Percentiles rank a stretch among this genome's conserved stretches.
Conservation (phyloP, 305 asterid species). For the Fraxinus sp. region DNA sequence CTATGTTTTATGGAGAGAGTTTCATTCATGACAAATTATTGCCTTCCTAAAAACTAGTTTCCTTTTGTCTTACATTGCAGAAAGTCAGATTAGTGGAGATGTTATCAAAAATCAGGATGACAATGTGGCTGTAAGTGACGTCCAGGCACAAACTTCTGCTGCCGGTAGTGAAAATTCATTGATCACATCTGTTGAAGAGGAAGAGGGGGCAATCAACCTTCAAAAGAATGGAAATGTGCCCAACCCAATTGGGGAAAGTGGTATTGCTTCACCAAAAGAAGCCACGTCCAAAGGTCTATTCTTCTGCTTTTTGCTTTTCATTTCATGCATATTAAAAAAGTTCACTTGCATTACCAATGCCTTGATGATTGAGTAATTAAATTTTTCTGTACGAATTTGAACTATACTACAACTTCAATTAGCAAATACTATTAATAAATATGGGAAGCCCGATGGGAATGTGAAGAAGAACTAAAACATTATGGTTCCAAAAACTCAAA, state of each 20-base stretch:
- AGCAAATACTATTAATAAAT: background rate
- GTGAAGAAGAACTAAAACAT: background rate
- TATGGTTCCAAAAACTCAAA: background rate
- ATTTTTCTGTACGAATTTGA: conserved; percentile 10
- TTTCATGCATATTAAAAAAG: conserved; percentile 8
- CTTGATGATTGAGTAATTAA: background rate
- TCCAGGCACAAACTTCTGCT: conserved; percentile 34
- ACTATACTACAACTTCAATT: background rate
- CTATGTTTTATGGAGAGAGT: background rate
- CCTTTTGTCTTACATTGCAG: conserved; percentile 32
- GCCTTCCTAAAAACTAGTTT: conserved; percentile 4
- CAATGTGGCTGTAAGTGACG: conserved; percentile 25
- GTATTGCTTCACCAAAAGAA: conserved; percentile 36
- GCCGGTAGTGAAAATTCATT: conserved; percentile 21
- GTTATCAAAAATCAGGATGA: conserved; percentile 24
- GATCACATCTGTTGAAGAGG: conserved; percentile 15
- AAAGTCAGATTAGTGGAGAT: conserved; percentile 35
- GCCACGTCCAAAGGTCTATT: conserved; percentile 45
- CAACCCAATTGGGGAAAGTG: conserved; percentile 38
- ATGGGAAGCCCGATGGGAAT: background rate
- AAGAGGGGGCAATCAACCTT: conserved; percentile 4
- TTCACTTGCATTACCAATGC: background rate
- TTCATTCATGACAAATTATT: background rate
- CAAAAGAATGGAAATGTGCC: conserved; percentile 36
- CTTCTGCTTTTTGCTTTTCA: conserved; percentile 5